Evolutionary conservation across 2,329 filamentous ascomycete species (phyloP), one percentile per base, ranked within the genome.

Genomic region (Amylocarpus encephaloides): DNA sequence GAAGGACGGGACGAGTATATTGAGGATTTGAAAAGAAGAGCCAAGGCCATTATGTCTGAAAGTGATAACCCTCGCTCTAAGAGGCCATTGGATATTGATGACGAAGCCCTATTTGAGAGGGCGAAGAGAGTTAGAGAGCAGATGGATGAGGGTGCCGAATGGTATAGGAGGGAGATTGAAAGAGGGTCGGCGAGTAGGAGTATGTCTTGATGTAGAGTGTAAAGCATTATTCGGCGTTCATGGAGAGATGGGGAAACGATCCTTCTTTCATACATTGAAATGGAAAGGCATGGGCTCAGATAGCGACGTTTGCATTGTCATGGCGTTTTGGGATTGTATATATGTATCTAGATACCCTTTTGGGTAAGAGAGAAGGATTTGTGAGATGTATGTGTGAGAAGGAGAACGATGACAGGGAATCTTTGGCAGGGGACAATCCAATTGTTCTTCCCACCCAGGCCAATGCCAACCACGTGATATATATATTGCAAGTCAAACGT

Each of bases 121-220:
- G 61, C 63, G n/a, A 66, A 60, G 50, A 59, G 57, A 43, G 43
- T 67, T 16, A 57, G 63, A 33, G 63, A 67, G 40, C 56, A 64
- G 50, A 64, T 67, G 64, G 62, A 66, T 46, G 60, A 67, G 49
- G 65, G 62, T 11, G 57, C 52, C n/a, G 46, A 57, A 32, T 67
- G 64, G 62, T 62, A 56, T 38, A 59, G 56, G 36, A 50, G 57
- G 38, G 55, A 66, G 39, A 54, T 57, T 18, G 53, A 58, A 34
- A 56, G 53, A 43, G 52, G 55, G 12, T 57, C 62, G 15, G 49
- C 45, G 33, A 63, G 60, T 40, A 51, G 54, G 30, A 59, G 57
- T 54, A 43, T 53, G 47, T 59, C 58, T 43, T 56, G 49, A 55
- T 57, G 39, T 54, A 42, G 39, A 18, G 43, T 46, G 42, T 43